phyloP scores from a whole-genome alignment of 2,329 filamentous ascomycete genomes.

The Claviceps paspali region DNA sequence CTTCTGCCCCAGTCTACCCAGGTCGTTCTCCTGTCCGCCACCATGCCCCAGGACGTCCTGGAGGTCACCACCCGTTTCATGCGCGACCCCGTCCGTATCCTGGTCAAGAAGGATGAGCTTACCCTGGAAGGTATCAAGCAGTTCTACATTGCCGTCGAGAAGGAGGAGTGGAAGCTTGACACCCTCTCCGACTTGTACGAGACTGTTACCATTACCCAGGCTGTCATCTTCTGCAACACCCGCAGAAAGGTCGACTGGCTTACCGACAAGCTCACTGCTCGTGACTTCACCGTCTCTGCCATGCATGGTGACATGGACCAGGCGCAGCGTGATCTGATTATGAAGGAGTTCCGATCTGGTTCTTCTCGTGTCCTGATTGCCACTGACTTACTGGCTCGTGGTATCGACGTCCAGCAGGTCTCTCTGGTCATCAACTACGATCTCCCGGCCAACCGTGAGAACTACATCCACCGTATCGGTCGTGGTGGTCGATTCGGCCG shows the following conservation, averaged over 20 bases:
- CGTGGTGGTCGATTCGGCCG: conserved; percentile 98
- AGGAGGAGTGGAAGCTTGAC: conserved; percentile 99
- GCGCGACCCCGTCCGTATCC: conserved; percentile 95
- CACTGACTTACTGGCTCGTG: conserved; percentile 93
- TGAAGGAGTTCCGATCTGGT: conserved; percentile 99
- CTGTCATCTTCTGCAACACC: conserved; percentile 99
- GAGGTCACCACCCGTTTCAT: conserved; percentile 99
- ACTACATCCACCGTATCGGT: conserved; percentile 99
- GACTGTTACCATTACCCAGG: conserved; percentile 98
- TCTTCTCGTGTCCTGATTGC: conserved; percentile 97
- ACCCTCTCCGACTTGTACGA: conserved; percentile 98
- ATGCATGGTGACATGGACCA: conserved; percentile 99
- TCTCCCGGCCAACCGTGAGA: conserved; percentile 95
- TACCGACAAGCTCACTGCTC: conserved; percentile 94
- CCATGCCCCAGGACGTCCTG: conserved; percentile 97
- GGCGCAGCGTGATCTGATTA: conserved; percentile 93
- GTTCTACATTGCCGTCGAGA: conserved; percentile 99
- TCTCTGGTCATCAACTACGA: conserved; percentile 99
- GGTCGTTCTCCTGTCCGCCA: conserved; percentile 94
- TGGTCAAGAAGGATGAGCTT: conserved; percentile 99
- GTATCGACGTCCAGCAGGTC: conserved; percentile 99
- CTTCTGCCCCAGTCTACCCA: conserved; percentile 95
- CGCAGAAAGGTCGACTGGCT: conserved; percentile 99
- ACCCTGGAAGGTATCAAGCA: conserved; percentile 99
- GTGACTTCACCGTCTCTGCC: conserved; percentile 98